Evolutionary conservation across 352 stramenopile genomes (phyloP).

Genomic region (Globisporangium polare): DNA sequence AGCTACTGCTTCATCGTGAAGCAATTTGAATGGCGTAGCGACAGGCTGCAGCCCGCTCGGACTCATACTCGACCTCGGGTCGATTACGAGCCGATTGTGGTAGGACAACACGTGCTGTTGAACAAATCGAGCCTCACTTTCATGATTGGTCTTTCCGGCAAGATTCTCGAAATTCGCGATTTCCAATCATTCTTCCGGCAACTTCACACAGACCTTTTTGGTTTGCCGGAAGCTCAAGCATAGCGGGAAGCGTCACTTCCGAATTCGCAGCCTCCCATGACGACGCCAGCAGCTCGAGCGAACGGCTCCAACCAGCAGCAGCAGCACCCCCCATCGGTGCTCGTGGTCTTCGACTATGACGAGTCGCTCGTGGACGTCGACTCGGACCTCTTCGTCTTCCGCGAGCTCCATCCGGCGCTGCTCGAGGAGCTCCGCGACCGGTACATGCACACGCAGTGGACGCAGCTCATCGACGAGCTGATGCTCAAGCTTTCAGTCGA

Average conservation of each 20-base stretch:
- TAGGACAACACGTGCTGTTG: background rate
- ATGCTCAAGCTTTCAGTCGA: slow-evolving; percentile 23
- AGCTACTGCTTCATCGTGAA: too few relatives aligned
- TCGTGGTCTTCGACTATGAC: slow-evolving; percentile 60
- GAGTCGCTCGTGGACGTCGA: slow-evolving; percentile 42
- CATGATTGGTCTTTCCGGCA: background rate
- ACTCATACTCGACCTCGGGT: too few relatives aligned
- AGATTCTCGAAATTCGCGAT: background rate
- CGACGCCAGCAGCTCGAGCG: background rate
- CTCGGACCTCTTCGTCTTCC: slow-evolving; percentile 33
- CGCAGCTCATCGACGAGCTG: slow-evolving; percentile 30
- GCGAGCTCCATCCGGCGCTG: slow-evolving; percentile 27
- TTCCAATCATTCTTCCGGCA: background rate
- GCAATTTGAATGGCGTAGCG: too few relatives aligned
- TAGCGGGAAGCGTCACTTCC: background rate
- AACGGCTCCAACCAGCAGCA: background rate
- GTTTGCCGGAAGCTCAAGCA: background rate
- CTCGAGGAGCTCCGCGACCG: slow-evolving; percentile 18
- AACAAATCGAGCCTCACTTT: background rate
- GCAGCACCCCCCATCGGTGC: background rate
- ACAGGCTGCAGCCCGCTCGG: too few relatives aligned
- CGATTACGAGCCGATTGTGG: too few relatives aligned
- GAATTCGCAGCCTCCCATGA: background rate
- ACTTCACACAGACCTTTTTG: too few relatives aligned
- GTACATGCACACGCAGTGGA: slow-evolving; percentile 15